Evolutionary conservation across 2,329 filamentous ascomycete species (phyloP).

Genomic region (Chlorencoelia australis): DNA sequence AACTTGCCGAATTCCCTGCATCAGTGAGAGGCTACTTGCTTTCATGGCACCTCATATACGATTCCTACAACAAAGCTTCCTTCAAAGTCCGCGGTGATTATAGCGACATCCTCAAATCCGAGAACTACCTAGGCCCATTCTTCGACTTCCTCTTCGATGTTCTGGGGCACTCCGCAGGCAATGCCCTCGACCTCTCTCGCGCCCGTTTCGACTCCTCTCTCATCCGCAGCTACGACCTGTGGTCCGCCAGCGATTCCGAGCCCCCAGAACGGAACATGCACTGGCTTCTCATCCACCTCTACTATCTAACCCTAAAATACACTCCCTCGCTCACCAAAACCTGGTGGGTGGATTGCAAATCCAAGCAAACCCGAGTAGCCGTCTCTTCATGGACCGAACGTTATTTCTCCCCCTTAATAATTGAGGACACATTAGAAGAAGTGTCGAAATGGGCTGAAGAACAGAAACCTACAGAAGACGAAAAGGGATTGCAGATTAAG

Average conservation of each 20-base stretch:
- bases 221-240: slow-evolving; percentile 44
- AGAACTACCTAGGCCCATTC: slow-evolving; percentile 56
- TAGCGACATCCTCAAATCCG: slow-evolving; percentile 65
- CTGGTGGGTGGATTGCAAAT: slow-evolving; percentile 78
- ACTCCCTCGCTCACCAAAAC: slow-evolving; percentile 67
- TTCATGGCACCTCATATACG: slow-evolving; percentile 84
- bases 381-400: slow-evolving; percentile 80
- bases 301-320: slow-evolving; percentile 70
- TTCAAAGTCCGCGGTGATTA: slow-evolving; percentile 79
- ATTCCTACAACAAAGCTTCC: slow-evolving; percentile 69
- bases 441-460: slow-evolving; percentile 56
- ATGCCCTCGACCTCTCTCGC: slow-evolving; percentile 64
- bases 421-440: slow-evolving; percentile 54
- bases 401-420: slow-evolving; percentile 65
- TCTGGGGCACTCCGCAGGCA: slow-evolving; percentile 66
- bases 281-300: slow-evolving; percentile 77
- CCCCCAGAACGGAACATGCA: slow-evolving; percentile 64
- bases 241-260: slow-evolving; percentile 44
- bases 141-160: slow-evolving; percentile 77
- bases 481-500: slow-evolving; percentile 54
- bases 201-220: slow-evolving; percentile 48
- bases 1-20: slow-evolving; percentile 58
- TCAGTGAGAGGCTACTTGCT: slow-evolving; percentile 70
- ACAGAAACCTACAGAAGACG: slow-evolving; percentile 40
- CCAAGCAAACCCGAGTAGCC: slow-evolving; percentile 67